Base-by-base conservation (phyloP, 345 rosid genomes). In the Rhizophora apiculata region DNA sequence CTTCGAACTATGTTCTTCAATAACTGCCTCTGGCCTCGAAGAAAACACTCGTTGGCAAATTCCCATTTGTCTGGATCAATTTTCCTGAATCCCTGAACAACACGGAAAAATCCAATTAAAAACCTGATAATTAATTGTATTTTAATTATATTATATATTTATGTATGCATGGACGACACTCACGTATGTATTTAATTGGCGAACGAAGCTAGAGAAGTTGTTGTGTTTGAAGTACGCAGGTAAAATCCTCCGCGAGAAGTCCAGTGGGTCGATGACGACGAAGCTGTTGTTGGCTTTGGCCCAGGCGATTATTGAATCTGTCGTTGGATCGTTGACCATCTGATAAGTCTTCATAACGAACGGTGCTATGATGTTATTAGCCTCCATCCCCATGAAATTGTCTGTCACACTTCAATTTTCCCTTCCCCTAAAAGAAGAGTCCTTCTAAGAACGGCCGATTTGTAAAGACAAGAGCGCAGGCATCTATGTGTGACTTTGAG, bases 11-110 rank as follows among this genome's bases (percentile, higher is more conserved):
- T 71, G 53, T 58, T 76, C 73, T 59, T 67, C 46, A 76, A 13
- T 1, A 76, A 26, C 20, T 76, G 80, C 52, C 64, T 76, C n/a
- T 76, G 76, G 11, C 80, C 76, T 5, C 72, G 19, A 6, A 76
- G 69, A 34, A 76, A 76, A 61, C 76, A 72, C 43, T 76, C 80
- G 19, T 68, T 71, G 10, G 80, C 80, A 29, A 76, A 76, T 63
- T 76, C 80, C 80, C 80, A 76, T 34, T 48, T 72, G 26, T 76
- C 80, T 27, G 80, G 76, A 67, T 76, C 76, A 22, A 76, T 76
- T 51, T 76, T 76, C 69, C 69, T 62, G 55, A 76, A 76, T 4
- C 76, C 76, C 80, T 76, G 71, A 2, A 3, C 13, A 55, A 1
- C 6, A 43, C 15, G 20, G 8, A 46, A 46, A 13, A 58, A 7